Percentiles rank a stretch among this genome's conserved stretches.
Conservation (phyloP, 768 basidiomycete species). For the Amanita exitialis region DNA sequence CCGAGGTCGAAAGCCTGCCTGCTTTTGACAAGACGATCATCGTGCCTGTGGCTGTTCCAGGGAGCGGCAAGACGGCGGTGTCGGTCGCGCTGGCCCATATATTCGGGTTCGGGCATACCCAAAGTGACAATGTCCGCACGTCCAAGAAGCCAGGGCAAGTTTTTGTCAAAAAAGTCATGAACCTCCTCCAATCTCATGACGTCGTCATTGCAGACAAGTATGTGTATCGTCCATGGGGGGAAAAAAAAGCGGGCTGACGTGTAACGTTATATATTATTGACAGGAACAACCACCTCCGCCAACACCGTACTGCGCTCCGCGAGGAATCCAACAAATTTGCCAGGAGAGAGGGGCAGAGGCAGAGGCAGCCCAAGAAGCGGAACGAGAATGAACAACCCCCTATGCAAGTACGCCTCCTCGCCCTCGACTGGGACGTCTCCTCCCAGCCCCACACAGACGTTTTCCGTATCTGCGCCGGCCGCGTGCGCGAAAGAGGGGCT, state of each 20-base stretch:
- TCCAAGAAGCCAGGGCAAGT: slow-evolving; percentile 58
- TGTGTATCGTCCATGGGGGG: too few relatives aligned
- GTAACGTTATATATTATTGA: too few relatives aligned
- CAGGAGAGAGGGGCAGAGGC: neutral
- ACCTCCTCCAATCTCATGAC: slow-evolving; percentile 48
- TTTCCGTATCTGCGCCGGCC: slow-evolving; percentile 69
- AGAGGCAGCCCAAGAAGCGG: neutral
- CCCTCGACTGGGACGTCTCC: slow-evolving; percentile 63
- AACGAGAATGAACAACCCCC: slow-evolving; percentile 15
- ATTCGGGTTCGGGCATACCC: slow-evolving; percentile 85
- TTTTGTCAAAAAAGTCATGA: slow-evolving; percentile 66
- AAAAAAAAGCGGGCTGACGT: too few relatives aligned
- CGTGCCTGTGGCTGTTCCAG: slow-evolving; percentile 84
- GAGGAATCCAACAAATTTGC: slow-evolving; percentile 31
- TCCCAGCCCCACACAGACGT: slow-evolving; percentile 47
- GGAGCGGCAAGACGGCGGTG: slow-evolving; percentile 92
- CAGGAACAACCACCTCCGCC: slow-evolving; percentile 80
- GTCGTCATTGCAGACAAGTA: slow-evolving; percentile 94
- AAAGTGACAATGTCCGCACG: slow-evolving; percentile 77
- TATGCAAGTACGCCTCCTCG: slow-evolving; percentile 60
- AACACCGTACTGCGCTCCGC: slow-evolving; percentile 69
- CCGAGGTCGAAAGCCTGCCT: neutral
- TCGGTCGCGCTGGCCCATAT: slow-evolving; percentile 69
- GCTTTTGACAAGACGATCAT: slow-evolving; percentile 69
- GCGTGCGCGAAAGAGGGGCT: slow-evolving; percentile 64